Evolutionary conservation across 2,329 filamentous ascomycete genomes (phyloP), one percentile per base, ranked within the genome.

Genomic region (Juglanconis oblonga): DNA sequence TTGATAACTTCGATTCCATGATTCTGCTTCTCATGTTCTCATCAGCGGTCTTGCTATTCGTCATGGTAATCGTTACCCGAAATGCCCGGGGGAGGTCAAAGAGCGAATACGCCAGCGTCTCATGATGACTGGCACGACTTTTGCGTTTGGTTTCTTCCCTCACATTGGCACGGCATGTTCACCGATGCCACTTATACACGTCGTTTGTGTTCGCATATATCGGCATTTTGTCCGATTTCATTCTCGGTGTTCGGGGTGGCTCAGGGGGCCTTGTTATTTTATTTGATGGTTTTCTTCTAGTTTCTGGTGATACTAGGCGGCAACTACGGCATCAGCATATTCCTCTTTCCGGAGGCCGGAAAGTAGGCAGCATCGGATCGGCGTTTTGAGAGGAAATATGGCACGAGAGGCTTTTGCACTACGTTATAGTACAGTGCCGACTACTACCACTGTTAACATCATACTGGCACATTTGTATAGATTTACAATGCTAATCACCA

Each of bases 1-100:
- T 62, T 40, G 61, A 62, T 45, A 58, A 57, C 14, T 62, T 61
- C 47, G 61, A 62, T 32, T 59, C 58, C 31, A 54, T 59, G 33
- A 47, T 62, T 31, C 29, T 62, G 17, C 60, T 53, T n/a, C 52
- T 62, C 48, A 48, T 58, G 11, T 58, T 24, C 29, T 55, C 58
- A 11, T 53, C 56, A 11, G 56, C 36, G 35, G 33, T 62, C 4
- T 36, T 62, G 5, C 35, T 62, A 2, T 14, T 55, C 8, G 17
- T 62, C 14, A 62, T 62, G 61, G 52, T 56, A 50, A 29, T 52
- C 4, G 14, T 47, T n/a, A 47, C 44, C n/a, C 14, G 14, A 47
- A 17, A 17, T 7, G 44, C 57, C 24, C 54, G 57, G 51, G 48
- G 24, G 40, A 55, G 48, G 44, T 29, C 44, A 17, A 47, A 7